A percentile compares a stretch with the other conserved stretches of the same genome.
Conservation (phyloP, 2,329 filamentous ascomycete species). For the Neonectria ditissima region DNA sequence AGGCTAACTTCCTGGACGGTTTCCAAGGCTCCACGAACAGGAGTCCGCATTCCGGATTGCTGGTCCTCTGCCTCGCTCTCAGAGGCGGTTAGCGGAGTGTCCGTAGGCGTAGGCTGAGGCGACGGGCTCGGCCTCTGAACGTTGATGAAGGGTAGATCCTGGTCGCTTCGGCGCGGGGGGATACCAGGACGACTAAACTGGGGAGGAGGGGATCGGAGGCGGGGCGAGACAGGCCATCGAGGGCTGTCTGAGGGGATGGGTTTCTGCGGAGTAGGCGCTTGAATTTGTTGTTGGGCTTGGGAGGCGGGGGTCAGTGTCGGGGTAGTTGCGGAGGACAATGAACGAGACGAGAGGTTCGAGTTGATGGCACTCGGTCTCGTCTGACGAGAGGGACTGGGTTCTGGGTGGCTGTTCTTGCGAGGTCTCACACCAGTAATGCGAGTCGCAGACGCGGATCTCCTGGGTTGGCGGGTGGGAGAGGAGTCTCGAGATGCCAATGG, state of each 20-base stretch:
- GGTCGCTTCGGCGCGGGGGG: slow-evolving; percentile 60
- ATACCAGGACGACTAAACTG: slow-evolving; percentile 58
- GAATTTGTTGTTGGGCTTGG: slow-evolving; percentile 70
- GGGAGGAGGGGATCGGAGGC: slow-evolving; percentile 82
- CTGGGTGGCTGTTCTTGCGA: slow-evolving; percentile 73
- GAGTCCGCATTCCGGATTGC: slow-evolving; percentile 66
- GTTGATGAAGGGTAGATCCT: slow-evolving; percentile 64
- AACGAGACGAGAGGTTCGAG: slow-evolving; percentile 72
- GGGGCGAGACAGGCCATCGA: slow-evolving; percentile 82
- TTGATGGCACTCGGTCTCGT: slow-evolving; percentile 66
- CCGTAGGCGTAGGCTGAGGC: slow-evolving; percentile 56
- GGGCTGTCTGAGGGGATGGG: slow-evolving; percentile 65
- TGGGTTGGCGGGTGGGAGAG: slow-evolving; percentile 58
- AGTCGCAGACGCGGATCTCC: slow-evolving; percentile 51
- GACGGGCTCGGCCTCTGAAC: slow-evolving; percentile 64
- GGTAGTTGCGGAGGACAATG: slow-evolving; percentile 75
- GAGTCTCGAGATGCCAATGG: slow-evolving; percentile 58
- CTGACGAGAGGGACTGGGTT: slow-evolving; percentile 71
- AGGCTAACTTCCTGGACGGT: slow-evolving; percentile 93
- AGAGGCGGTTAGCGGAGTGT: slow-evolving; percentile 52
- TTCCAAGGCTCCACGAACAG: slow-evolving; percentile 76
- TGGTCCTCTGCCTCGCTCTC: slow-evolving; percentile 67
- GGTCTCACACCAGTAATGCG: slow-evolving; percentile 61
- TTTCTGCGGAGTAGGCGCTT: slow-evolving; percentile 75
- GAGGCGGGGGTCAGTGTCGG: slow-evolving; percentile 72